Evolutionary conservation across 257 asterid genomes (phyloP).

Genomic region (Solanum appendiculatum): DNA sequence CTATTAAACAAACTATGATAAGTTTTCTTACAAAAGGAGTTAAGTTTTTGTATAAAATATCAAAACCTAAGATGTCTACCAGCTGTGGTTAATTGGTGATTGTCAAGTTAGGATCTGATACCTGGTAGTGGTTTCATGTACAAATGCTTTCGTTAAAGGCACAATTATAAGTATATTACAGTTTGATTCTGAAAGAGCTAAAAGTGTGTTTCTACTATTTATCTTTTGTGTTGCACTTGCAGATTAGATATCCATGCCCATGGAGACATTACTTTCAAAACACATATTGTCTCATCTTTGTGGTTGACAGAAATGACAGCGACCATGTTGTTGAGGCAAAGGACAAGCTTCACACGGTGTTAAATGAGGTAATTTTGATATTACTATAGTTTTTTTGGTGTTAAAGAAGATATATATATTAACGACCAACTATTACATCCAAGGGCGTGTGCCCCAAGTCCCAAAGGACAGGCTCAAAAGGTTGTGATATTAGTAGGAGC

Average conservation of each 20-base stretch:
- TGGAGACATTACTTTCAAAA: conserved; percentile 2
- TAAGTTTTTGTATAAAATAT: background rate
- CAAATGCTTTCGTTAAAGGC: background rate
- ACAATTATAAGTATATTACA: background rate
- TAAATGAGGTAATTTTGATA: background rate
- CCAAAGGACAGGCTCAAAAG: background rate
- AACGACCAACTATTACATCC: background rate
- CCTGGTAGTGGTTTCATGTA: background rate
- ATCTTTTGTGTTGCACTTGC: no score
- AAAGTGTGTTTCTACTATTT: no score
- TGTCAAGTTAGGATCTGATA: background rate
- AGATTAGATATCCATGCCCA: background rate
- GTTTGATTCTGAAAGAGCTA: background rate
- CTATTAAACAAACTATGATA: background rate
- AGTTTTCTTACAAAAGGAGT: background rate
- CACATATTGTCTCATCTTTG: background rate
- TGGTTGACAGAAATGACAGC: background rate
- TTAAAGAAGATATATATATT: background rate
- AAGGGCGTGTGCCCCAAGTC: background rate
- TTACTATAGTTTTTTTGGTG: background rate
- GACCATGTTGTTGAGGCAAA: background rate
- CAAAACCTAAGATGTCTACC: background rate
- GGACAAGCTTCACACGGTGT: background rate
- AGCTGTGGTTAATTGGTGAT: background rate
- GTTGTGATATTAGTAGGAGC: background rate